These are phyloP conservation scores for Leccinum truebloodii DNA, from an alignment of 768 basidiomycete genomes.

Conservation along the genomic window DNA sequence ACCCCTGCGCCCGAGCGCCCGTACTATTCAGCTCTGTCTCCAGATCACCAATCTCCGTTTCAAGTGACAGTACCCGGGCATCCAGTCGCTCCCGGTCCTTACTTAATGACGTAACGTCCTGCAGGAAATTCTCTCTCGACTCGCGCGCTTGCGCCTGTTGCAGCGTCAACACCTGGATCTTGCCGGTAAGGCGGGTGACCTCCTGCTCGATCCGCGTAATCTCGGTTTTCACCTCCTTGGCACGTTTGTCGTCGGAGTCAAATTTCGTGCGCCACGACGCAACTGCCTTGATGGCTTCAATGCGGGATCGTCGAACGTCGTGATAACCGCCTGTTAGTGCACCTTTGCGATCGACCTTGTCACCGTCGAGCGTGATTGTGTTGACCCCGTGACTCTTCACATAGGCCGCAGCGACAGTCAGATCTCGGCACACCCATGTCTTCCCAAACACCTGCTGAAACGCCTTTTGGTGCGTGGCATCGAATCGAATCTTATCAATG, in stretches of 20 bases:
- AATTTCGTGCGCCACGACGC: conserved; percentile 73
- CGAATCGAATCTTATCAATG: conserved; percentile 79
- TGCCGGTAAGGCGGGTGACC: conserved; percentile 73
- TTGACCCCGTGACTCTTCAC: conserved; percentile 94
- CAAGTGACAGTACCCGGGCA: conserved; percentile 60
- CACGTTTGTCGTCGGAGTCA: conserved; percentile 61
- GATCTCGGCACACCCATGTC: conserved; percentile 92
- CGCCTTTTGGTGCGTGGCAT: conserved; percentile 69
- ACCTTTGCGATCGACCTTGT: conserved; percentile 96
- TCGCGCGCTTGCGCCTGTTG: conserved; percentile 73
- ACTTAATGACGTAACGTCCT: conserved; percentile 57
- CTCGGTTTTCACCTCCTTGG: conserved; percentile 71
- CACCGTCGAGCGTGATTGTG: conserved; percentile 96
- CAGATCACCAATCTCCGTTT: conserved; percentile 68
- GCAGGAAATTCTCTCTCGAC: conserved; percentile 62
- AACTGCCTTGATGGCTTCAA: conserved; percentile 82
- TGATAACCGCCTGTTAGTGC: conserved; percentile 96
- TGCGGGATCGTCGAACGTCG: conserved; percentile 85
- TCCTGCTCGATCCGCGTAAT: conserved; percentile 81
- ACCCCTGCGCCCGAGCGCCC: conserved; percentile 61
- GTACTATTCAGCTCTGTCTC: conserved; percentile 69
- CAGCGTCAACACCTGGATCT: conserved; percentile 66
- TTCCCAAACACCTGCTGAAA: conserved; percentile 98
- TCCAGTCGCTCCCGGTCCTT: conserved; percentile 72
- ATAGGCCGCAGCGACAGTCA: conserved; percentile 90